Evolutionary conservation across 805 yeast species (phyloP).

Genomic region (Metschnikowia matae): DNA sequence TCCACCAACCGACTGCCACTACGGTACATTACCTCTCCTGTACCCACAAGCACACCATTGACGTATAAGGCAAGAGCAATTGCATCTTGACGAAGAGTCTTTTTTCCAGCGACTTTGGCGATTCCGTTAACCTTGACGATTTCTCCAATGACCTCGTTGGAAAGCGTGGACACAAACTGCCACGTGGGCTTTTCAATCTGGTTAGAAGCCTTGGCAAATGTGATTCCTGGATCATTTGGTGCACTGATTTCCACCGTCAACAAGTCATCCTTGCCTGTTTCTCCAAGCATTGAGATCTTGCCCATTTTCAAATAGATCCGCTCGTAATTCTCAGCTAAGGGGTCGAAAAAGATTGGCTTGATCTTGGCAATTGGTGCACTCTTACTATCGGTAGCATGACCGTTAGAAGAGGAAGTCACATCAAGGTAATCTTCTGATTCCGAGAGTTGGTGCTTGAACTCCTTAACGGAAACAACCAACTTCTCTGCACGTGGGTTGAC

Average conservation of each 20-base stretch:
- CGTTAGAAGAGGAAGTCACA: background rate
- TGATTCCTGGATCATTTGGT: slow-evolving; percentile 45
- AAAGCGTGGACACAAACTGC: slow-evolving; percentile 70
- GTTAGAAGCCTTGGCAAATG: slow-evolving; percentile 67
- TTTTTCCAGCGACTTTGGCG: slow-evolving; percentile 33
- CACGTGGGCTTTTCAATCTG: slow-evolving; percentile 49
- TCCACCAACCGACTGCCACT: slow-evolving; percentile 46
- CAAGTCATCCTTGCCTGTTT: slow-evolving; percentile 33
- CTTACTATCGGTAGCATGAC: slow-evolving; percentile 25
- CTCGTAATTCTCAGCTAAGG: slow-evolving; percentile 56
- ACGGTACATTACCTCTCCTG: slow-evolving; percentile 50
- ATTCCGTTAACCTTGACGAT: slow-evolving; percentile 61
- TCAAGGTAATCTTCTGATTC: slow-evolving; percentile 8
- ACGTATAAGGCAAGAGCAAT: slow-evolving; percentile 53
- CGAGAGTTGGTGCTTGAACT: slow-evolving; percentile 50
- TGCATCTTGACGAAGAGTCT: slow-evolving; percentile 45
- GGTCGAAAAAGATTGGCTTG: slow-evolving; percentile 61
- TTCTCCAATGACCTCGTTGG: slow-evolving; percentile 73
- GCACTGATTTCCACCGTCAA: slow-evolving; percentile 53
- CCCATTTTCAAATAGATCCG: slow-evolving; percentile 57
- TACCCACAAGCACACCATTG: slow-evolving; percentile 62
- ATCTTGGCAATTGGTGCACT: slow-evolving; percentile 60
- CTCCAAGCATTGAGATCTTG: slow-evolving; percentile 36
- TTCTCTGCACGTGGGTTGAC: slow-evolving; percentile 77
- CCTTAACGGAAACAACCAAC: slow-evolving; percentile 67